phyloP scores from a whole-genome alignment of 495 filamentous ascomycete species.

The Neurospora sp. region DNA sequence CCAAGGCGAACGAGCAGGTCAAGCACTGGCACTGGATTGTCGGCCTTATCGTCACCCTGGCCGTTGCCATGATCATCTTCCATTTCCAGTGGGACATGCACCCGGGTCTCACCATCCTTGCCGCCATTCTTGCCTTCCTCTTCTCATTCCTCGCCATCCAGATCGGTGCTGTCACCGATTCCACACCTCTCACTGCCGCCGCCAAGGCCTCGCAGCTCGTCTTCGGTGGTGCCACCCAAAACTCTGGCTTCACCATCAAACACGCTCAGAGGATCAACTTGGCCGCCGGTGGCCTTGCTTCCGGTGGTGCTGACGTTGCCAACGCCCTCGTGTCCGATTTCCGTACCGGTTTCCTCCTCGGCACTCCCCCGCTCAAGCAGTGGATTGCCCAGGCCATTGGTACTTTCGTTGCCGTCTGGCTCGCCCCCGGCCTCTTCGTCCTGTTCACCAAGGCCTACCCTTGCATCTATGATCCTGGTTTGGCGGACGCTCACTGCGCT shows the following conservation, averaged over 20 bases:
- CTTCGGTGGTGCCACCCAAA: constrained; percentile 50
- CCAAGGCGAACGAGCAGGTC: constrained; percentile 44
- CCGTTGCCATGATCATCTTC: constrained; percentile 48
- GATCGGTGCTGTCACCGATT: constrained; percentile 51
- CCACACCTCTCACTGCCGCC: constrained; percentile 53
- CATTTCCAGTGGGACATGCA: constrained; percentile 52
- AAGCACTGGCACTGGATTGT: constrained; percentile 52
- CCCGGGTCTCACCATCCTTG: constrained; percentile 50
- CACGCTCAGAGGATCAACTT: constrained; percentile 53
- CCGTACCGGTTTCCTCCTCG: constrained; percentile 52
- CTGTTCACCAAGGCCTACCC: constrained; percentile 58
- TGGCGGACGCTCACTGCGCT: constrained; percentile 30
- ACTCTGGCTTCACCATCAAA: constrained; percentile 31
- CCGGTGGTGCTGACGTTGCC: constrained; percentile 48
- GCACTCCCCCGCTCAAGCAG: constrained; percentile 52
- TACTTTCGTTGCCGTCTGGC: constrained; percentile 49
- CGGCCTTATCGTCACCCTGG: constrained; percentile 41
- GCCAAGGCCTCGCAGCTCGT: constrained; percentile 60
- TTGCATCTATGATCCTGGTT: constrained; percentile 42
- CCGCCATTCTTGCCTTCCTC: constrained; percentile 53
- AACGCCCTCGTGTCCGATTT: constrained; percentile 49
- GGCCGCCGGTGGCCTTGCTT: constrained; percentile 50
- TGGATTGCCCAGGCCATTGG: constrained; percentile 55
- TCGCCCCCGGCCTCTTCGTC: constrained; percentile 53
- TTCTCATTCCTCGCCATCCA: constrained; percentile 62